A percentile compares a stretch with the other conserved stretches of the same genome.
These are phyloP conservation scores for Candida lessepsii DNA, from an alignment of 805 yeast genomes.

Conservation along the genomic window DNA sequence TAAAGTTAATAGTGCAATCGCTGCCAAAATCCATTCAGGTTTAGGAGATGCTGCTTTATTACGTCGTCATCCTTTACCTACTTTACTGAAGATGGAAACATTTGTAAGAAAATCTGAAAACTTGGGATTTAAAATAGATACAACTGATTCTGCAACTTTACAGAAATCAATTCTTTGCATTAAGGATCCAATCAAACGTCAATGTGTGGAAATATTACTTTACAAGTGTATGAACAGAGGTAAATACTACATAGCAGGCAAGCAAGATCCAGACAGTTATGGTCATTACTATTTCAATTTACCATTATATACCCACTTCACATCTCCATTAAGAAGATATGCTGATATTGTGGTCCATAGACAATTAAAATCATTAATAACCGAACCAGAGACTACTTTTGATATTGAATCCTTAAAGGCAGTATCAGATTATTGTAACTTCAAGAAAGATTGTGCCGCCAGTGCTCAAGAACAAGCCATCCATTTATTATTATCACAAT, in stretches of 20 bases:
- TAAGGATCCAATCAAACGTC: conserved; percentile 59
- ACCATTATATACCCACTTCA: conserved; percentile 89
- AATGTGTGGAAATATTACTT: conserved; percentile 74
- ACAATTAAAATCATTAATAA: conserved; percentile 72
- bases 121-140: conserved; percentile 68
- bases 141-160: conserved; percentile 67
- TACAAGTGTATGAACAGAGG: conserved; percentile 83
- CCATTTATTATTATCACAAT: conserved; percentile 80
- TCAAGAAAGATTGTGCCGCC: conserved; percentile 91
- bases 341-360: conserved; percentile 92
- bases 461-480: conserved; percentile 94
- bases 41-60: conserved; percentile 81
- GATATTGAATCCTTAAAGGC: conserved; percentile 73
- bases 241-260: conserved; percentile 85
- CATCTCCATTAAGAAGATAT: conserved; percentile 88
- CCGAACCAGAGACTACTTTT: conserved; percentile 7
- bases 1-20: conserved; percentile 82
- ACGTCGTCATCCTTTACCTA: conserved; percentile 85
- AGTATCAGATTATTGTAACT: conserved; percentile 88
- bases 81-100: conserved; percentile 73
- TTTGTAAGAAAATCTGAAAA: conserved; percentile 69
- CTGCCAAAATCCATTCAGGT: conserved; percentile 70
- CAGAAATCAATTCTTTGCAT: conserved; percentile 68
- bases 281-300: conserved; percentile 79
- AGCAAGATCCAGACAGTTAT: conserved; percentile 71